Evolutionary conservation across 2,329 filamentous ascomycete species (phyloP), one percentile per base, ranked within the genome.

Genomic region (Septoria linicola): DNA sequence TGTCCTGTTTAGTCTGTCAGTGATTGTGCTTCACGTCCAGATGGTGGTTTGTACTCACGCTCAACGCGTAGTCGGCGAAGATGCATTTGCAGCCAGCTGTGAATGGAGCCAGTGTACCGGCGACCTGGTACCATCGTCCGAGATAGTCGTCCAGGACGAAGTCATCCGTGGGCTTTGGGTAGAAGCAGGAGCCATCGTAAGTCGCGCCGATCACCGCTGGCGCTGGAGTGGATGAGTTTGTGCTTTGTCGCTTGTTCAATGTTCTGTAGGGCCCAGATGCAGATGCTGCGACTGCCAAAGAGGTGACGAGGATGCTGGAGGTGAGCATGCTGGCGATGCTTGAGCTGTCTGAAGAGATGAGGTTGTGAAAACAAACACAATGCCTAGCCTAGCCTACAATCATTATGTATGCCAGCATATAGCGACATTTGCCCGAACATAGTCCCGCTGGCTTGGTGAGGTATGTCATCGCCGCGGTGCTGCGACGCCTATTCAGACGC

Each of bases 121-220:
- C 59, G 8, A 59, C 59, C 30, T 61, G 59, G 30, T 54, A 61
- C 57, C 59, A 61, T 8, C 58, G 55, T 17, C 59, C 59, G 2
- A 59, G 50, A 31, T 61, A 61, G 46, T 48, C 41, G 11, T 57
- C 32, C 25, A 59, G 45, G 14, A 53, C 43, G 41, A 61, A 61
- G 16, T 54, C 42, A 34, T 49, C 46, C 37, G 52, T 53, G 32
- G 54, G 52, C 23, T 59, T 53, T 17, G 57, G 59, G 16, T 59
- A 61, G 53, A 58, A 61, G 45, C 57, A 61, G 14, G 51, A 35
- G 8, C 58, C 55, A 43, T 60, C 58, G 30, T 55, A 60, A 11
- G 51, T 57, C 2, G 58, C 54, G 13, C 37, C 44, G 4, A 41
- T 31, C 1, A 49, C 53, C 14, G 41, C 31, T 16, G 46, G 51